phyloP scores from a whole-genome alignment of 2,329 filamentous ascomycete species.

The Aureobasidium vineae region DNA sequence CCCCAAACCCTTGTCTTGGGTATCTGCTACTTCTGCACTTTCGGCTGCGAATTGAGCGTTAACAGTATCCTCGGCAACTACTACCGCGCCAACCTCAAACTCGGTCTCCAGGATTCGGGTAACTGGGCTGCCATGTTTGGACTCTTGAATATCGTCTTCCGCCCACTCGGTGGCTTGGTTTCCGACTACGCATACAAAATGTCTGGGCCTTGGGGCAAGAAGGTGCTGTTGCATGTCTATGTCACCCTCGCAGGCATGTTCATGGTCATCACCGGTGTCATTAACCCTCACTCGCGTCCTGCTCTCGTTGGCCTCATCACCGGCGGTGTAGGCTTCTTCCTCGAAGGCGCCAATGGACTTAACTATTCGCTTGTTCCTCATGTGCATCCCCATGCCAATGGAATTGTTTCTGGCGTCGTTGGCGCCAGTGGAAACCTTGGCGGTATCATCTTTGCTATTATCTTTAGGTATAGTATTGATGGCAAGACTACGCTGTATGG shows the following conservation, averaged over 20 bases:
- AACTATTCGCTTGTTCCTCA: conserved; percentile 87
- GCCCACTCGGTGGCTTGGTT: conserved; percentile 64
- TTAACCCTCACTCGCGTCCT: conserved; percentile 59
- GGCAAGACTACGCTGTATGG: conserved; percentile 62
- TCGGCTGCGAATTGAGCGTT: conserved; percentile 60
- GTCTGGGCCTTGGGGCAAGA: conserved; percentile 61
- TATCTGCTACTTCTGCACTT: conserved; percentile 59
- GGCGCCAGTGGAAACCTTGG: conserved; percentile 82
- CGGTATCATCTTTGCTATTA: conserved; percentile 78
- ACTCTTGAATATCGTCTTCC: conserved; percentile 66
- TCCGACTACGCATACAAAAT: conserved; percentile 58
- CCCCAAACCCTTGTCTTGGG: conserved; percentile 55
- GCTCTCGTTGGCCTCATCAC: conserved; percentile 76
- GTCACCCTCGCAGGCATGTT: conserved; percentile 59
- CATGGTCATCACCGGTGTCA: conserved; percentile 61
- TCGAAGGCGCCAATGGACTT: conserved; percentile 80
- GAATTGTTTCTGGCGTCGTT: conserved; percentile 71
- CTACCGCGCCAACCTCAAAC: conserved; percentile 57
- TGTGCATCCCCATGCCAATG: conserved; percentile 79
- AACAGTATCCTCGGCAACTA: conserved; percentile 61
- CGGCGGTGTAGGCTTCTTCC: conserved; percentile 73
- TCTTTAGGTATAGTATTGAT: conserved; percentile 64
- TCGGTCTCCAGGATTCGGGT: conserved; percentile 56
- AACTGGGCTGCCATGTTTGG: conserved; percentile 72
- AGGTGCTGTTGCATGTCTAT: conserved; percentile 58